phyloP scores from a whole-genome alignment of 2,329 filamentous ascomycete species.

The Pezicula rhizophila region DNA sequence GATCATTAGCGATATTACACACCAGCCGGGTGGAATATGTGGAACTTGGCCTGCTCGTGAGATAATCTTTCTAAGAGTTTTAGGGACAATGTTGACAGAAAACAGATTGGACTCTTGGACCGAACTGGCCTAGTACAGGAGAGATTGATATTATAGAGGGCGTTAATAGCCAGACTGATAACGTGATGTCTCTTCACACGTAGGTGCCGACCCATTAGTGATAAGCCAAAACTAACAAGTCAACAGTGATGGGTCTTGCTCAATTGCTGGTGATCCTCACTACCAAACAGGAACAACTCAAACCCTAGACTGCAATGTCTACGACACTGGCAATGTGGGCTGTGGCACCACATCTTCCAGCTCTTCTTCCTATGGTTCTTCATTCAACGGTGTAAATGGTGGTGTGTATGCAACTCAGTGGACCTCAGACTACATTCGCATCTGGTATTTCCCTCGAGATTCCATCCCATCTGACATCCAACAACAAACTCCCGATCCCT shows the following conservation, averaged over 20 bases:
- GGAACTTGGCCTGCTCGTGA: constrained; percentile 34
- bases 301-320: constrained; percentile 30
- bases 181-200: constrained; percentile 41
- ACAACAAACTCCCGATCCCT: constrained; percentile 53
- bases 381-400: constrained; percentile 22
- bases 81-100: neutral
- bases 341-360: constrained; percentile 1
- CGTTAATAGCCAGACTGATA: constrained; percentile 30
- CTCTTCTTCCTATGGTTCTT: constrained; percentile 15
- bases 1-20: constrained; percentile 39
- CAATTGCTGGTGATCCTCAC: constrained; percentile 1
- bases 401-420: constrained; percentile 51
- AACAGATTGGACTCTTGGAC: constrained; percentile 9
- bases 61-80: constrained; percentile 20
- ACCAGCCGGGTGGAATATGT: constrained; percentile 34
- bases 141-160: constrained; percentile 39
- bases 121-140: constrained; percentile 11
- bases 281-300: constrained; percentile 23
- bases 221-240: neutral
- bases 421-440: constrained; percentile 35
- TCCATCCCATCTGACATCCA: constrained; percentile 50
- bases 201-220: constrained; percentile 31
- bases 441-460: constrained; percentile 46
- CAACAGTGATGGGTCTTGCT: constrained; percentile 30
- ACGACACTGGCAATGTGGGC: constrained; percentile 30